These are phyloP conservation scores for Ceratorhiza oryzae-sativae DNA, from an alignment of 1,284 basidiomycete species.

Conservation along the genomic window DNA sequence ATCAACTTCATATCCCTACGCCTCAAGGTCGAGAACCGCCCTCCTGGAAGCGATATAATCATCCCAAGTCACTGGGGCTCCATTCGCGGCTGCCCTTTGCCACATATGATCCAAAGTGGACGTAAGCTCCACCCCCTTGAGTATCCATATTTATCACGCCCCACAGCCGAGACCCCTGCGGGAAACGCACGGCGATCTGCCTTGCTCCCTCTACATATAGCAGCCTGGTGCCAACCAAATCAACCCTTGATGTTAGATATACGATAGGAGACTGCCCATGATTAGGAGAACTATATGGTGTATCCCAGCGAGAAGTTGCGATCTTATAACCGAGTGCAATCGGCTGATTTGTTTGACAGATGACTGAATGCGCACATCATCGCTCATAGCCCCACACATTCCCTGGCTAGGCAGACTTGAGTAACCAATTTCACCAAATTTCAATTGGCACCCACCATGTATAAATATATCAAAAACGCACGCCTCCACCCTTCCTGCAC, in stretches of 20 bases:
- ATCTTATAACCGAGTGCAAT: neutral
- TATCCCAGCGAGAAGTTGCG: neutral
- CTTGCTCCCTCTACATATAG: too few species aligned
- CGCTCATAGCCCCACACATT: constrained; percentile 7
- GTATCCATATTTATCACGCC: too few species aligned
- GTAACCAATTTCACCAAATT: neutral
- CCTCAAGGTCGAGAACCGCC: neutral
- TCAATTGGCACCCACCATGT: constrained; percentile 7
- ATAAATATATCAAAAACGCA: constrained; percentile 18
- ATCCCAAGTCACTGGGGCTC: constrained; percentile 1
- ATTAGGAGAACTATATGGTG: neutral
- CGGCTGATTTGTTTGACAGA: constrained; percentile 4
- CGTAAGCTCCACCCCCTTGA: neutral
- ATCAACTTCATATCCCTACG: too few species aligned
- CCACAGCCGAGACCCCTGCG: too few species aligned
- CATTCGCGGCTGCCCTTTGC: neutral
- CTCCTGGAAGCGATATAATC: neutral
- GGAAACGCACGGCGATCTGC: too few species aligned
- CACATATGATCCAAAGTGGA: neutral
- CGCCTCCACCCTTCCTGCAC: constrained; percentile 12
- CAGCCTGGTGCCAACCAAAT: neutral
- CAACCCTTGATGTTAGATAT: neutral
- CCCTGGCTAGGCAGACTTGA: neutral
- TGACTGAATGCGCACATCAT: constrained; percentile 4
- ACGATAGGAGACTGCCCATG: neutral